Conservation (phyloP, 2,329 filamentous ascomycete species). For the Diaporthe helianthi region DNA sequence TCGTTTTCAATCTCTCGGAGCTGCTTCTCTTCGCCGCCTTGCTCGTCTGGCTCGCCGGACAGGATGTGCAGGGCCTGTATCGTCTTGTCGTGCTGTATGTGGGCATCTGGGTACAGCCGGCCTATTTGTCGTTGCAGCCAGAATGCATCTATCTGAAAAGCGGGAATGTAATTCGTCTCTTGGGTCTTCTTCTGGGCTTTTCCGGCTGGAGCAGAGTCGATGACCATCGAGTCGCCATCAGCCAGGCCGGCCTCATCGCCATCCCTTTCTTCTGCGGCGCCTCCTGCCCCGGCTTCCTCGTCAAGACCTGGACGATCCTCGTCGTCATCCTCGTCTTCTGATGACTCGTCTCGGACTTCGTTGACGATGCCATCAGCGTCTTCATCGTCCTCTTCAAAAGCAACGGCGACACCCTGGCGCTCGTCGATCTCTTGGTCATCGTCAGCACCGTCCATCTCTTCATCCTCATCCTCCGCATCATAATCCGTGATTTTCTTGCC, state of each 20-base stretch:
- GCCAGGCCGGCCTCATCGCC: constrained; percentile 58
- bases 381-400: constrained; percentile 92
- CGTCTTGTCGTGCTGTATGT: constrained; percentile 93
- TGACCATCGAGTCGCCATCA: constrained; percentile 80
- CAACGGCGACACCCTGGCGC: constrained; percentile 94
- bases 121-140: constrained; percentile 96
- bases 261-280: constrained; percentile 54
- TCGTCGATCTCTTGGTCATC: constrained; percentile 86
- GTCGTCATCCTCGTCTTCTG: constrained; percentile 68
- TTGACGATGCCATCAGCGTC: constrained; percentile 78
- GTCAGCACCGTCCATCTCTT: constrained; percentile 76
- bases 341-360: constrained; percentile 88
- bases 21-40: constrained; percentile 80
- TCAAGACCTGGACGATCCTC: constrained; percentile 61
- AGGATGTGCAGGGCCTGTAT: constrained; percentile 83
- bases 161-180: constrained; percentile 71
- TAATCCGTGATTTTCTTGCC: constrained; percentile 99
- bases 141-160: constrained; percentile 94
- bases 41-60: constrained; percentile 73
- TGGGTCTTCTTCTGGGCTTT: constrained; percentile 55
- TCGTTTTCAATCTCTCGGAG: constrained; percentile 97
- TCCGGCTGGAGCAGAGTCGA: constrained; percentile 70
- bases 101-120: constrained; percentile 85
- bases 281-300: constrained; percentile 60
- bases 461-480: constrained; percentile 94